Conservation (phyloP, 2,329 filamentous ascomycete genomes). For the Myriosclerotinia duriaeana region DNA sequence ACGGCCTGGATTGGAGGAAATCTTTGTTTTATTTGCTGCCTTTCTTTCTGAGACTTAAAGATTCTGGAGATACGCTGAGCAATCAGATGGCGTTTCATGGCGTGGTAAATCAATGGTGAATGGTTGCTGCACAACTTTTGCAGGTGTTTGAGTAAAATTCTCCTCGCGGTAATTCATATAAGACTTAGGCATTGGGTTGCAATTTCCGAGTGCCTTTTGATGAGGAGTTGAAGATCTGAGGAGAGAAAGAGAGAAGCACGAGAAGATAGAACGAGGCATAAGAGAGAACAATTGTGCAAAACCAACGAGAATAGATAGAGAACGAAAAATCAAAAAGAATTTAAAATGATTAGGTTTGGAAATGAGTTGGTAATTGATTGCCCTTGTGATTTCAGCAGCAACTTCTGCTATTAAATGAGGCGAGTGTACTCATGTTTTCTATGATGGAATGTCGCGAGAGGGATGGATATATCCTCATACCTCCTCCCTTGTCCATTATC, state of each 20-base stretch:
- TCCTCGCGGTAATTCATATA: background rate
- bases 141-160: background rate
- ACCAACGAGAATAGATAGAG: background rate
- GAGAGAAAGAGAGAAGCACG: background rate
- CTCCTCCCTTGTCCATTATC: background rate
- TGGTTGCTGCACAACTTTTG: background rate
- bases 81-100: background rate
- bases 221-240: background rate
- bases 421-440: background rate
- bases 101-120: background rate
- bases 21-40: background rate
- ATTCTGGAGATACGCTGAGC: background rate
- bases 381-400: background rate
- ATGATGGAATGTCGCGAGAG: background rate
- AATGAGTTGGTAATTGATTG: background rate
- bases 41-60: background rate
- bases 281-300: background rate
- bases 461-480: background rate
- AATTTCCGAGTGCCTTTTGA: background rate
- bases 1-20: background rate
- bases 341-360: fast-evolving
- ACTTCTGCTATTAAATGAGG: background rate
- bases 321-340: background rate
- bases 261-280: background rate
- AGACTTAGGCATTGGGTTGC: background rate